Conservation (phyloP, 2,329 filamentous ascomycete genomes). For the Mycogone perniciosa region DNA sequence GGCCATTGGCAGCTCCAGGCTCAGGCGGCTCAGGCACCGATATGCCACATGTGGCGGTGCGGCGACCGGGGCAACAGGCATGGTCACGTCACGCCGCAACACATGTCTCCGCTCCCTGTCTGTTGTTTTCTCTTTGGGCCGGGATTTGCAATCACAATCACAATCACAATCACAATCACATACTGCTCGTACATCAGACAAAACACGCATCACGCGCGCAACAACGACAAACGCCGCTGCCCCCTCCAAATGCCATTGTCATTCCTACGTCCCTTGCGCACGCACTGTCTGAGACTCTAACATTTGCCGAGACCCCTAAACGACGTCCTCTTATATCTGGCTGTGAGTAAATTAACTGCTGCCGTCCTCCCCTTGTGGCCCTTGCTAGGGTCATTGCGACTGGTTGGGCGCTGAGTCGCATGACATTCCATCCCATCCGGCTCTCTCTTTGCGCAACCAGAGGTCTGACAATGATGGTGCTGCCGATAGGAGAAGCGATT, state of each 20-base stretch:
- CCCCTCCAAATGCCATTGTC: constrained; percentile 13
- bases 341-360: constrained; percentile 4
- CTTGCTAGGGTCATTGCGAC: constrained; percentile 1
- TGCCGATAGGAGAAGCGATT: constrained; percentile 6
- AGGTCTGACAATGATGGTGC: neutral
- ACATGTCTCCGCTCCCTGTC: constrained; percentile 9
- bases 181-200: constrained; percentile 4
- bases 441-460: neutral
- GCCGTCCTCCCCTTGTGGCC: neutral
- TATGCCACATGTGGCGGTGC: constrained; percentile 10
- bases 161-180: constrained; percentile 8
- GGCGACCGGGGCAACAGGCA: constrained; percentile 11
- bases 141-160: constrained; percentile 2
- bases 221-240: neutral
- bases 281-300: constrained; percentile 12
- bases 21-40: neutral
- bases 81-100: constrained; percentile 11
- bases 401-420: neutral
- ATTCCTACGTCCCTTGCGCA: constrained; percentile 4
- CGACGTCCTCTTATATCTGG: neutral
- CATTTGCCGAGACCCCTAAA: neutral
- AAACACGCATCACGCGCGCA: neutral
- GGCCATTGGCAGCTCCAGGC: neutral
- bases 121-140: constrained; percentile 7
- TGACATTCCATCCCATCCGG: neutral